Percentiles rank a stretch among this genome's conserved stretches.
phyloP scores from a whole-genome alignment of 345 rosid species.

The Boechera retrofracta region DNA sequence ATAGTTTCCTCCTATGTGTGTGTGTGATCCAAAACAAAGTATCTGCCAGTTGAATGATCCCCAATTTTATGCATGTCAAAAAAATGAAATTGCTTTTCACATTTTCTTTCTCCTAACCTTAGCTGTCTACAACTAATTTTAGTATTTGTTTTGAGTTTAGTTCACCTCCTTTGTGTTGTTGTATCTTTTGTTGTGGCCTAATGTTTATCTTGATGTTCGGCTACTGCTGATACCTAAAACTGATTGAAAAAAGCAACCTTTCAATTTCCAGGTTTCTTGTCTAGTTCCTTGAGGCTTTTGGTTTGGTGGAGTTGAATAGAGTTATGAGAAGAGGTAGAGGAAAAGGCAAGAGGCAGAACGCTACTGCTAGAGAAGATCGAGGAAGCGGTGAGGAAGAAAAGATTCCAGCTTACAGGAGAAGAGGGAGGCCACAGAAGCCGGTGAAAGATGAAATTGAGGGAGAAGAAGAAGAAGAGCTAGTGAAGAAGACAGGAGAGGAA shows the following conservation, averaged over 20 bases:
- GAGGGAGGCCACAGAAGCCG: conserved; percentile 76
- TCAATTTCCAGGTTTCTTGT: conserved; percentile 10
- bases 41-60: not conserved
- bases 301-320: conserved; percentile 10
- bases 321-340: conserved; percentile 66
- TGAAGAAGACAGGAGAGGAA: conserved; percentile 41
- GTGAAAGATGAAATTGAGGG: conserved; percentile 51
- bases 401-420: conserved; percentile 55
- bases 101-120: not conserved
- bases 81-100: not conserved
- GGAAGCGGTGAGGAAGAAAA: conserved; percentile 76
- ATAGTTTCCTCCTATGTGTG: not conserved
- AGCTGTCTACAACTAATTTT: not conserved
- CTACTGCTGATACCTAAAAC: not conserved
- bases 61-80: not conserved
- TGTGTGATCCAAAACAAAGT: not conserved
- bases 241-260: not conserved
- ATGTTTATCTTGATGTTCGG: not conserved
- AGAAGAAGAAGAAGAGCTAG: conserved; percentile 36
- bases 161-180: conserved; percentile 18
- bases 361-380: conserved; percentile 53
- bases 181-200: conserved; percentile 11
- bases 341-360: conserved; percentile 66
- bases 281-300: conserved; percentile 27
- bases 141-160: conserved; percentile 5